Percentiles rank a stretch among this genome's conserved stretches.
These are phyloP conservation scores for Simmondsia chinensis DNA, from an alignment of 148 eudicot species.

Conservation along the genomic window DNA sequence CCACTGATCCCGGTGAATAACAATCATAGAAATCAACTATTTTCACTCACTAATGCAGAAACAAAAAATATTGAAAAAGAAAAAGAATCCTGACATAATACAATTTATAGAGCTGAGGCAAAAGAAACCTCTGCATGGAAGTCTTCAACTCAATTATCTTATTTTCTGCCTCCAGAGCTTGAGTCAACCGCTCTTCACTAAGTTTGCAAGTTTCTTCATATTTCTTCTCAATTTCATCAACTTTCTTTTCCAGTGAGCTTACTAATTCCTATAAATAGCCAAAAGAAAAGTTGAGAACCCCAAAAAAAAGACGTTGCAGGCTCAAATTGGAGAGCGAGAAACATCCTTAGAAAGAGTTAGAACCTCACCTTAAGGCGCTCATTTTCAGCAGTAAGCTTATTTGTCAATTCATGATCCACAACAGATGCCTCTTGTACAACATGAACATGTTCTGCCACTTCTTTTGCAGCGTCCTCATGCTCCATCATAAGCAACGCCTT, in stretches of 20 bases:
- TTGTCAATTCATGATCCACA: constrained; percentile 35
- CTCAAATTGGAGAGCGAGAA: too few species aligned
- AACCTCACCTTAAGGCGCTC: constrained; percentile 60
- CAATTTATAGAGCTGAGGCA: neutral
- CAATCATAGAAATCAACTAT: too few species aligned
- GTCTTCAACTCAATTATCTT: constrained; percentile 70
- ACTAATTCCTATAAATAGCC: constrained; percentile 42
- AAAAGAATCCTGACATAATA: too few species aligned
- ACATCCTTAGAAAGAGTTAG: too few species aligned
- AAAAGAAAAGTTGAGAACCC: too few species aligned
- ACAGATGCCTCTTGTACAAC: constrained; percentile 34
- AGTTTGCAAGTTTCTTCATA: constrained; percentile 47
- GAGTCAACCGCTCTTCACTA: constrained; percentile 67
- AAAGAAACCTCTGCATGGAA: constrained; percentile 52
- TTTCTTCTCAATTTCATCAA: constrained; percentile 59
- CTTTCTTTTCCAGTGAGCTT: constrained; percentile 57
- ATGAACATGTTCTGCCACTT: constrained; percentile 29
- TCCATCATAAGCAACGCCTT: constrained; percentile 56
- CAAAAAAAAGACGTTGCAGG: too few species aligned
- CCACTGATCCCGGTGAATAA: too few species aligned
- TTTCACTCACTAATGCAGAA: too few species aligned
- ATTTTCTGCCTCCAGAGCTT: constrained; percentile 69
- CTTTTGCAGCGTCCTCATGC: constrained; percentile 35
- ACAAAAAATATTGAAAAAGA: too few species aligned
- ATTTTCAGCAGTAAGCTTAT: constrained; percentile 56